These are phyloP conservation scores for Pterocarpus santalinus DNA, from an alignment of 306 rosid genomes.

Conservation along the genomic window DNA sequence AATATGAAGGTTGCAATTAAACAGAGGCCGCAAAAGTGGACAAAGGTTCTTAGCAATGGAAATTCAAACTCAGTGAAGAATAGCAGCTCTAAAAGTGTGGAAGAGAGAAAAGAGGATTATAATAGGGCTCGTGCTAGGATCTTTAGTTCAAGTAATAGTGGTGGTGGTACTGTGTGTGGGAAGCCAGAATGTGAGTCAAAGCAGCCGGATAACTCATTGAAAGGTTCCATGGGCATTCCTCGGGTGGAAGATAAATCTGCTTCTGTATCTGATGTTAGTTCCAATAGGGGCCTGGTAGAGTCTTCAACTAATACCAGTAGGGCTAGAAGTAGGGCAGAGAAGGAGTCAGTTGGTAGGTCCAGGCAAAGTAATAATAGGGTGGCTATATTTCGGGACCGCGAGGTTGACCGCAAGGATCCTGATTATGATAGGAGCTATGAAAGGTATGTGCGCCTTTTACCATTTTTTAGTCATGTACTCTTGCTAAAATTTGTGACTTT, in stretches of 20 bases:
- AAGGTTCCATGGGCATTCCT: slow-evolving; percentile 60
- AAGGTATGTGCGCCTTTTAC: slow-evolving; percentile 57
- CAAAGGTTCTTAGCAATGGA: slow-evolving; percentile 51
- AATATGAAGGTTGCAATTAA: slow-evolving; percentile 86
- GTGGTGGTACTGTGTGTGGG: slow-evolving; percentile 58
- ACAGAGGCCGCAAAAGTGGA: slow-evolving; percentile 85
- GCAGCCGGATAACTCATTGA: slow-evolving; percentile 67
- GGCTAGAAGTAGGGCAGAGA: slow-evolving; percentile 87
- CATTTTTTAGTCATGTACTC: slow-evolving; percentile 6
- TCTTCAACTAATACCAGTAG: slow-evolving; percentile 71
- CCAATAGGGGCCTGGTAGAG: slow-evolving; percentile 67
- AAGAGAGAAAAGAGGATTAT: slow-evolving; percentile 98
- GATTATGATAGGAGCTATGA: slow-evolving; percentile 94
- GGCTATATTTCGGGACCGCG: slow-evolving; percentile 96
- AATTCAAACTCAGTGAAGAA: slow-evolving; percentile 65
- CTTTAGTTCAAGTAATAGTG: slow-evolving; percentile 67
- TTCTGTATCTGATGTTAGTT: slow-evolving; percentile 66
- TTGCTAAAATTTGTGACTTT: neutral
- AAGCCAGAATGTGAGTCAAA: slow-evolving; percentile 74
- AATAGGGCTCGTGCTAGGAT: slow-evolving; percentile 97
- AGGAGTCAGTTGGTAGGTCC: slow-evolving; percentile 80
- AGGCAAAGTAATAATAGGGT: slow-evolving; percentile 81
- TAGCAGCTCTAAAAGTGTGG: slow-evolving; percentile 82
- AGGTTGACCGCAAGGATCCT: slow-evolving; percentile 93
- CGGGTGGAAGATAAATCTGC: slow-evolving; percentile 71